phyloP scores from a whole-genome alignment of 176 grass and related monocot species.

The Themeda triandra region DNA sequence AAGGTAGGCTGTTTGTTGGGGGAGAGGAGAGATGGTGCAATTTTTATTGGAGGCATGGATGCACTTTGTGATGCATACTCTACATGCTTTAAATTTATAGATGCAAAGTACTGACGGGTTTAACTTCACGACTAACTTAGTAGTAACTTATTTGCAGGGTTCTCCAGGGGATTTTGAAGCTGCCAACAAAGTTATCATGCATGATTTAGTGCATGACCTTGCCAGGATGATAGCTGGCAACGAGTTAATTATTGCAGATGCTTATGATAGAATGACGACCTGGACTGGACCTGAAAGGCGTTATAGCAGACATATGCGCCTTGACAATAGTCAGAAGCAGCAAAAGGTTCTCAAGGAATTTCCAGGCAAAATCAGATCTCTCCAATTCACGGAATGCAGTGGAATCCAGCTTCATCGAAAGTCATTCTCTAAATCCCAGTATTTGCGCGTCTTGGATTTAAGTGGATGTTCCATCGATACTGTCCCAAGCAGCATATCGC shows the following conservation, averaged over 20 bases:
- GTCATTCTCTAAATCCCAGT: conserved; percentile 14
- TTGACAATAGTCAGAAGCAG: background rate
- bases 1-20: too few species aligned
- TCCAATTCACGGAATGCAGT: background rate
- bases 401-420: background rate
- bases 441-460: conserved; percentile 39
- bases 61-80: too few species aligned
- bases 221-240: conserved; percentile 20
- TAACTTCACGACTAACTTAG: too few species aligned
- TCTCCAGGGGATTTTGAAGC: too few species aligned
- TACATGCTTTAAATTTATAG: too few species aligned
- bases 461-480: conserved; percentile 10
- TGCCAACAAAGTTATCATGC: background rate
- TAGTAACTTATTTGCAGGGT: too few species aligned
- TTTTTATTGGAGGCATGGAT: too few species aligned
- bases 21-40: too few species aligned
- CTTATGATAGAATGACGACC: background rate
- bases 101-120: too few species aligned
- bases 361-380: conserved; percentile 25
- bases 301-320: conserved; percentile 27
- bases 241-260: conserved; percentile 10
- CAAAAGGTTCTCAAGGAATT: background rate
- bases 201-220: conserved; percentile 55
- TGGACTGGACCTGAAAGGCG: background rate
- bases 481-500: background rate